Percentiles rank a stretch among this genome's conserved stretches.
phyloP scores from a whole-genome alignment of 257 asterid species.

The Solanum chmielewskii region DNA sequence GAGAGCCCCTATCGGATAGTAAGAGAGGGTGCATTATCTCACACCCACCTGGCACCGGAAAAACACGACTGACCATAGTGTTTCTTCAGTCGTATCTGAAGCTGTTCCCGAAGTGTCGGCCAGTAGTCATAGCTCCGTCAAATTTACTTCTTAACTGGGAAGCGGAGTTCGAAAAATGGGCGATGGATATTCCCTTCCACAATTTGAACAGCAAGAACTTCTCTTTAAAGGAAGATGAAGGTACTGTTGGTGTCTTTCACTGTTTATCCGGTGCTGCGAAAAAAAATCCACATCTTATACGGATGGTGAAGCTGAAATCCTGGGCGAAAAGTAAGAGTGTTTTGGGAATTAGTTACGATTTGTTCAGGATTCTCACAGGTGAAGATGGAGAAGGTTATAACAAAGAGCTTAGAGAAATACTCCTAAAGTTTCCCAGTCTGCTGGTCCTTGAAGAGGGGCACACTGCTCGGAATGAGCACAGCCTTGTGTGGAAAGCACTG shows the following conservation, averaged over 20 bases:
- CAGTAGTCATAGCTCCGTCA: background rate
- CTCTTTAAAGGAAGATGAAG: background rate
- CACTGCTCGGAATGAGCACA: slow-evolving; percentile 49
- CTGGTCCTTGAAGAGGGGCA: slow-evolving; percentile 76
- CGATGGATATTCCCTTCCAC: background rate
- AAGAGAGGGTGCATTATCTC: background rate
- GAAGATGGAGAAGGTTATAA: background rate
- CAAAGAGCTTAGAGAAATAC: slow-evolving; percentile 18
- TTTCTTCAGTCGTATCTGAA: background rate
- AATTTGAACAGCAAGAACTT: background rate
- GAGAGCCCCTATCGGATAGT: background rate
- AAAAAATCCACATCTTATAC: background rate
- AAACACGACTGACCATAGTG: background rate
- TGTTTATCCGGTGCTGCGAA: background rate
- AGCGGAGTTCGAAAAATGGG: background rate
- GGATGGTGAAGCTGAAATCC: background rate
- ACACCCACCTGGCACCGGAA: background rate
- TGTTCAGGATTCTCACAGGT: slow-evolving; percentile 46
- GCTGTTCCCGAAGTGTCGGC: background rate
- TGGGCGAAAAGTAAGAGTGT: slow-evolving; percentile 22
- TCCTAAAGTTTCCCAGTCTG: slow-evolving; percentile 45
- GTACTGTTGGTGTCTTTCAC: background rate
- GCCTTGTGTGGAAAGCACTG: slow-evolving; percentile 43
- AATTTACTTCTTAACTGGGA: background rate
- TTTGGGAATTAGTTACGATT: slow-evolving; percentile 38